A percentile compares a stretch with the other conserved stretches of the same genome.
These are phyloP conservation scores for Skeletonema tropicum DNA, from an alignment of 108 stramenopile genomes.

Conservation along the genomic window DNA sequence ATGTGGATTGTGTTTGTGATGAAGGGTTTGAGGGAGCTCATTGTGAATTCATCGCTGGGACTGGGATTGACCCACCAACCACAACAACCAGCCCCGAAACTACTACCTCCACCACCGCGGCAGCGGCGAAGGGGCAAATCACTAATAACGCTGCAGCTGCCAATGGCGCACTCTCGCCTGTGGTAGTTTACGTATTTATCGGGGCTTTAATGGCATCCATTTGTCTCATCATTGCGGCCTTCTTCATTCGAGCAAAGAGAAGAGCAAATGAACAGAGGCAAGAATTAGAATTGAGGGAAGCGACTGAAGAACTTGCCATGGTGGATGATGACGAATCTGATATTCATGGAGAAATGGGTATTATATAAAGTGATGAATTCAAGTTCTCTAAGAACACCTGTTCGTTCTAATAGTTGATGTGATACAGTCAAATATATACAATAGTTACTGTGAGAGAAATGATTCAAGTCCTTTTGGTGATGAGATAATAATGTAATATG, in stretches of 20 bases:
- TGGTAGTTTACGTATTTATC: slow-evolving; percentile 16
- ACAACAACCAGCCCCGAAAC: not conserved
- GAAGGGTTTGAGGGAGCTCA: slow-evolving; percentile 40
- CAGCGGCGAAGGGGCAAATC: not conserved
- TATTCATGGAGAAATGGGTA: not conserved
- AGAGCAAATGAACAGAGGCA: slow-evolving; percentile 12
- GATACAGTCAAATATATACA: not conserved
- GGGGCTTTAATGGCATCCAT: slow-evolving; percentile 20
- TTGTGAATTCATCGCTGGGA: slow-evolving; percentile 41
- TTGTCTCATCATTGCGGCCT: slow-evolving; percentile 15
- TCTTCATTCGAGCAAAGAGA: slow-evolving; percentile 26
- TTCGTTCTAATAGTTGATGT: not conserved
- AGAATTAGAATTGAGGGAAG: slow-evolving; percentile 30
- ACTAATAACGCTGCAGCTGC: not conserved
- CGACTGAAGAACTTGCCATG: slow-evolving; percentile 43
- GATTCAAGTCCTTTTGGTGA: not conserved
- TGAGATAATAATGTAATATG: not conserved
- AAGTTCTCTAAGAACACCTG: not conserved
- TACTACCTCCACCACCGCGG: not conserved
- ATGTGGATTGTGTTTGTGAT: slow-evolving; percentile 32
- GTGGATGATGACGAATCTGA: slow-evolving; percentile 9
- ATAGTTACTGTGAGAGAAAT: too few relatives aligned
- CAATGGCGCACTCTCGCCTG: not conserved
- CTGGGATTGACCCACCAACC: not conserved
- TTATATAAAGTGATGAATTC: not conserved